Evolutionary conservation across 1,284 basidiomycete genomes (phyloP), one percentile per base, ranked within the genome.

Genomic region (Volvariella volvacea): DNA sequence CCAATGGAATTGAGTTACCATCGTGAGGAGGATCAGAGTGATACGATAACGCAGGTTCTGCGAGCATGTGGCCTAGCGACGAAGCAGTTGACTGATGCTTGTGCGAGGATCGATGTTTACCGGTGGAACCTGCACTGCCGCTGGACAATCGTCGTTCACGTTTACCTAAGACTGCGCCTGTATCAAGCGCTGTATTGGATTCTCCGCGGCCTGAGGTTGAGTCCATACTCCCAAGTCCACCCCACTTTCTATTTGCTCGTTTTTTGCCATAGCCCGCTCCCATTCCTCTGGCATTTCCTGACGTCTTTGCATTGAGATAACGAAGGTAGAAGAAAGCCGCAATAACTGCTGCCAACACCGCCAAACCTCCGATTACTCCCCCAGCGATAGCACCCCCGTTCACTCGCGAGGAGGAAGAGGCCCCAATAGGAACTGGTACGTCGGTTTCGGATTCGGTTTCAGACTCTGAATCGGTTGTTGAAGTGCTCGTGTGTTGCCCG

Each of bases 311-410:
- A 39, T 50, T 54, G 46, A 52, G 54, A 38, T 51, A 53, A 41
- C 53, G 50, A 49, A 66, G 62, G 50, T 65, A 61, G 19, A 66
- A 49, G 50, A 62, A 64, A 25, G 56, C 58, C 15, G 62, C 50
- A 22, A 73, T 34, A 2, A 58, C 40, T 15, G 60, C 48, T 37
- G 56, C 57, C 3, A 65, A 41, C 31, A 64, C 34, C 17, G 56
- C 53, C 9, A 67, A 44, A 15, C 61, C 65, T 14, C 69, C 71
- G 14, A 78, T 42, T 17, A 66, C 58, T 25, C 67, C 65, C 4
- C 73, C 71, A 15, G 63, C 64, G 32, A 78, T 67, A 14, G 59
- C 58, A 2, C 59, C 65, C 9, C 56, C 55, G 33, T 69, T 68
- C n/a, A 54, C 47, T 2, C 51, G 49, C 15, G 56, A 52, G 1